These are phyloP conservation scores for Paecilomyces sp. DNA, from an alignment of 2,329 filamentous ascomycete genomes.

Conservation along the genomic window DNA sequence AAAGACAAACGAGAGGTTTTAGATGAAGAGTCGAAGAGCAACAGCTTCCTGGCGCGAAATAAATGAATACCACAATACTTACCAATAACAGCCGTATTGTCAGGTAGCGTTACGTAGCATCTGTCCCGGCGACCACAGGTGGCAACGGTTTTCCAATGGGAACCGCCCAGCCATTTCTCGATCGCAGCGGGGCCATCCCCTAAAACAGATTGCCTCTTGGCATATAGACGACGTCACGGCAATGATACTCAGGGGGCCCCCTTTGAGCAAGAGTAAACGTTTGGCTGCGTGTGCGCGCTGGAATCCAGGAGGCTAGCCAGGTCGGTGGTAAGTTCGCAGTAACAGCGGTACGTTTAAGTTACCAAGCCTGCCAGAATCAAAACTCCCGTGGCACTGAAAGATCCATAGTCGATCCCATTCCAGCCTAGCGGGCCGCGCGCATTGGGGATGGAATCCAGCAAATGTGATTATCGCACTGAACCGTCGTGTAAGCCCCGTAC, in stretches of 20 bases:
- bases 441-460: background rate
- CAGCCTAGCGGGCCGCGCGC: background rate
- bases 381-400: background rate
- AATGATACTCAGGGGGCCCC: background rate
- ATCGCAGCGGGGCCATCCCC: background rate
- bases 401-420: background rate
- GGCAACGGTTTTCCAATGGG: background rate
- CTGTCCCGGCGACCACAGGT: background rate
- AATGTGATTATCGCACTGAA: background rate
- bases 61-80: background rate
- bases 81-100: background rate
- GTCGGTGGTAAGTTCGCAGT: background rate
- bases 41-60: background rate
- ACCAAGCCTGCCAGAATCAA: background rate
- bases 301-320: background rate
- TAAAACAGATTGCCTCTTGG: background rate
- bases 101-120: background rate
- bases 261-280: background rate
- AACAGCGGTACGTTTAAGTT: background rate
- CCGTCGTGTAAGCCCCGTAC: background rate
- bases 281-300: background rate
- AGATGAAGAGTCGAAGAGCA: background rate
- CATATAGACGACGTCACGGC: background rate
- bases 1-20: background rate
- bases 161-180: background rate